These are phyloP conservation scores for Bolboschoenus planiculmis DNA, from an alignment of 176 grass and related monocot species.

Conservation along the genomic window DNA sequence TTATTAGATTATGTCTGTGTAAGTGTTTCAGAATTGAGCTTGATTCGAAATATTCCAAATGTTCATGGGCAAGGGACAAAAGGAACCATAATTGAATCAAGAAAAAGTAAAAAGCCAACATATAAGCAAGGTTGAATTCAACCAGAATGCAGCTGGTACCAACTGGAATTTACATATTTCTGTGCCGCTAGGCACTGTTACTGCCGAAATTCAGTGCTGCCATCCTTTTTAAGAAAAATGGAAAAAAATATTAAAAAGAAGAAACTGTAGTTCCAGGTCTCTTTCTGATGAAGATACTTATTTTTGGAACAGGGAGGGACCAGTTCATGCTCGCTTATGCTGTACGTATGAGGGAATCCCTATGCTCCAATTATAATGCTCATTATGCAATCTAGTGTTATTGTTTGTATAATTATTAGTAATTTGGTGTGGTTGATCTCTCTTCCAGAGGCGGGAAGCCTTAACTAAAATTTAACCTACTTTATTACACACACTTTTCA, in stretches of 20 bases:
- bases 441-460: neutral
- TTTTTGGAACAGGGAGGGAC: neutral
- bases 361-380: neutral
- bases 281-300: neutral
- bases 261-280: neutral
- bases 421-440: neutral
- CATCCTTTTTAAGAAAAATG: neutral
- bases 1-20: neutral
- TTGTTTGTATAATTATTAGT: neutral
- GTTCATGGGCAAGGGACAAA: conserved; percentile 1
- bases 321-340: conserved; percentile 6
- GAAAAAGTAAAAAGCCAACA: neutral
- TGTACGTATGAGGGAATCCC: neutral
- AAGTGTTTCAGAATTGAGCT: neutral
- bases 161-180: neutral
- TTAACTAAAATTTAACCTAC: neutral
- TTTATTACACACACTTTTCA: conserved; percentile 9
- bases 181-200: neutral
- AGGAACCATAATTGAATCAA: neutral
- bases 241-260: neutral
- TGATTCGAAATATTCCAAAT: neutral
- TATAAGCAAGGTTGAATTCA: neutral
- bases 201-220: neutral
- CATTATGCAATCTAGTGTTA: neutral
- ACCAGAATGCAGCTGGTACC: neutral